Conservation (phyloP, 2,329 filamentous ascomycete species). For the Botrytis paeoniae region DNA sequence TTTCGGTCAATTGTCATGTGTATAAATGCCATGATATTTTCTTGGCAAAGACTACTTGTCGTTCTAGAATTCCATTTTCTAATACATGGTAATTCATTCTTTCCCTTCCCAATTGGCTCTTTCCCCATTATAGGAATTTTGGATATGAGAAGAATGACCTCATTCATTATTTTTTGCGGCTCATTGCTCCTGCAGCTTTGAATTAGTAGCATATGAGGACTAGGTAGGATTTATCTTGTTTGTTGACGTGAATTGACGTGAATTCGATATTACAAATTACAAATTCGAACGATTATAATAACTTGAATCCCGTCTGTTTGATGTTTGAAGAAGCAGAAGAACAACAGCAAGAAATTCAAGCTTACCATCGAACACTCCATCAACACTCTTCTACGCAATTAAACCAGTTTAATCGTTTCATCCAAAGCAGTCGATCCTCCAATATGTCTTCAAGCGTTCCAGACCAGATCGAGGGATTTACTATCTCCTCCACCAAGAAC, state of each 20-base stretch:
- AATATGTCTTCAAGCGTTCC: slow-evolving; percentile 35
- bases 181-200: background rate
- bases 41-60: background rate
- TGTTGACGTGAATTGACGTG: background rate
- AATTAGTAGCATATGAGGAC: background rate
- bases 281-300: background rate
- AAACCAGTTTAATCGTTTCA: no score
- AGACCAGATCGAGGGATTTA: slow-evolving; percentile 59
- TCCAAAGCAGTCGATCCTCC: background rate
- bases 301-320: background rate
- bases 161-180: background rate
- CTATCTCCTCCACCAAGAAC: slow-evolving; percentile 42
- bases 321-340: background rate
- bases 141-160: slow-evolving; percentile 3
- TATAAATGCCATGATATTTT: background rate
- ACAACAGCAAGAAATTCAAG: background rate
- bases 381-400: background rate
- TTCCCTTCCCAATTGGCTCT: background rate
- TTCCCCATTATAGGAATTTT: background rate
- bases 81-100: background rate
- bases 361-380: background rate
- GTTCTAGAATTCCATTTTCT: background rate
- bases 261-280: background rate
- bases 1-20: background rate
- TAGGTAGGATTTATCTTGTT: background rate